Conservation (phyloP, 257 asterid genomes). For the Pogostemon cablin region DNA sequence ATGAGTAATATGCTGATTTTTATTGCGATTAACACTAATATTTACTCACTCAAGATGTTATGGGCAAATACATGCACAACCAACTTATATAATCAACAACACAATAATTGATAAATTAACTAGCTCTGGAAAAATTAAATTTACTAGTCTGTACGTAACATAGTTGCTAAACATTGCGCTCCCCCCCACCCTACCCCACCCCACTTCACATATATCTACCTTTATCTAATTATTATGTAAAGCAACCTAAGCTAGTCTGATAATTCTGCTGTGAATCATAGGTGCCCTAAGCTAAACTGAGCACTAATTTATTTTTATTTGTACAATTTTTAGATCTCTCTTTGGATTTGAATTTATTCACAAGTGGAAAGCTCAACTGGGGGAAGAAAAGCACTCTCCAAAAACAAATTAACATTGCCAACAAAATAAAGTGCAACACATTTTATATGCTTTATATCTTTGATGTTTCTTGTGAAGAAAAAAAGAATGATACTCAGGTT, state of each 20-base stretch:
- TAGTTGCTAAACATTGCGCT: too few relatives aligned
- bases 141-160: too few relatives aligned
- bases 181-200: too few relatives aligned
- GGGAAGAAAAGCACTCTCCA: background rate
- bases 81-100: too few relatives aligned
- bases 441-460: background rate
- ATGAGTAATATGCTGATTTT: too few relatives aligned
- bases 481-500: background rate
- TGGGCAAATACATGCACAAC: too few relatives aligned
- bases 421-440: background rate
- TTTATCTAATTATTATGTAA: background rate
- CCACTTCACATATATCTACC: background rate
- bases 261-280: constrained; percentile 4
- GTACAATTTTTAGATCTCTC: background rate
- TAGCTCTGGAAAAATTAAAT: too few relatives aligned
- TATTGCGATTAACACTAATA: too few relatives aligned
- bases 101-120: too few relatives aligned
- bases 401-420: background rate
- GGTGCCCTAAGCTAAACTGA: constrained; percentile 7
- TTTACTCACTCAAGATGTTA: too few relatives aligned
- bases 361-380: background rate
- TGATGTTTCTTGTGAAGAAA: background rate
- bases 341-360: background rate
- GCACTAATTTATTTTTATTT: background rate
- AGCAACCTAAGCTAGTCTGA: constrained; percentile 8